Conservation (phyloP, 2,329 filamentous ascomycete genomes). For the Gnomoniopsis smithogilvyi region DNA sequence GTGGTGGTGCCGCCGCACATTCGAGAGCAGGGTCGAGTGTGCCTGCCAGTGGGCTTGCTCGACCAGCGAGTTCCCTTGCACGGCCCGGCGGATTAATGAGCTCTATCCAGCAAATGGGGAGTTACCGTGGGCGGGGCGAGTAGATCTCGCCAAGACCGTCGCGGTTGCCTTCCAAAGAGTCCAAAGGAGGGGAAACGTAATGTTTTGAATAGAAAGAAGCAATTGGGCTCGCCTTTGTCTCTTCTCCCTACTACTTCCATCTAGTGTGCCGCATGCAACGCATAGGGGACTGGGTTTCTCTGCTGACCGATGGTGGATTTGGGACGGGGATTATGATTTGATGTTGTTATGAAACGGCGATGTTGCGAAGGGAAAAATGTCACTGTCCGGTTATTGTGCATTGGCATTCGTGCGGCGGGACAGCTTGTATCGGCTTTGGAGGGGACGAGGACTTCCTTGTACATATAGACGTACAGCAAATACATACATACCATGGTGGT, state of each 20-base stretch:
- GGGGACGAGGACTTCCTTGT: neutral
- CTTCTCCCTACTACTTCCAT: neutral
- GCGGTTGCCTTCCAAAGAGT: neutral
- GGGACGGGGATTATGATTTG: neutral
- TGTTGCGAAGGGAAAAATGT: neutral
- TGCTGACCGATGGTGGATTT: neutral
- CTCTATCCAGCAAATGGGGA: conserved; percentile 86
- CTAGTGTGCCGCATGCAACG: neutral
- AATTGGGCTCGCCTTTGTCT: too few species aligned
- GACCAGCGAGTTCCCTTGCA: conserved; percentile 46
- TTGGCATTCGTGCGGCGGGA: neutral
- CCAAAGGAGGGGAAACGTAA: neutral
- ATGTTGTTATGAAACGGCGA: neutral
- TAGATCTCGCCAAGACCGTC: neutral
- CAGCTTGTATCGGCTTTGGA: too few species aligned
- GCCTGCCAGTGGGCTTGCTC: conserved; percentile 39
- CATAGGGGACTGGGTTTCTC: neutral
- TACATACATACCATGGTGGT: neutral
- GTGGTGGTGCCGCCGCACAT: conserved; percentile 30
- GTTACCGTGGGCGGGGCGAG: conserved; percentile 44
- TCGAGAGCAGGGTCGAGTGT: conserved; percentile 43
- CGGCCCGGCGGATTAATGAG: conserved; percentile 72
- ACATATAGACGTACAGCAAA: neutral
- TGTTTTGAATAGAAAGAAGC: neutral
- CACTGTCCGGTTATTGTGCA: neutral